Conservation (phyloP, 2,329 filamentous ascomycete genomes). For the Taxawa tesnikishii region DNA sequence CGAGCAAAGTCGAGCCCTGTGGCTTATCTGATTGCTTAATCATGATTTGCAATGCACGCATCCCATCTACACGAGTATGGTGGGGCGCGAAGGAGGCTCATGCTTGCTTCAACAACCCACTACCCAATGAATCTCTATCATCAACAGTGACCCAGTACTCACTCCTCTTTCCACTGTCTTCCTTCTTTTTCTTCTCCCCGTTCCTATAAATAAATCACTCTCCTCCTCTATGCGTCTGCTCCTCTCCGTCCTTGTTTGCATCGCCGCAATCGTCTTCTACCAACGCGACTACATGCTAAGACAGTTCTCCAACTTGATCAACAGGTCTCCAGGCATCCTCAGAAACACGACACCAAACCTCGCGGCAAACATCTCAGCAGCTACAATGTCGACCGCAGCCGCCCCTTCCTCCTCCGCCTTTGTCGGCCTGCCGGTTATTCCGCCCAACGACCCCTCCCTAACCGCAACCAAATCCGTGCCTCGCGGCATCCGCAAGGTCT, state of each 20-base stretch:
- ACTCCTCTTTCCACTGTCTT: too few species aligned
- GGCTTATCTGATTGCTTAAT: too few species aligned
- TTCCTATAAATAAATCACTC: slow-evolving; percentile 22
- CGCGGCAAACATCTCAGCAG: background rate
- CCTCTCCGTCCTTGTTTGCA: slow-evolving; percentile 28
- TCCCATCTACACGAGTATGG: too few species aligned
- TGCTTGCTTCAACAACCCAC: too few species aligned
- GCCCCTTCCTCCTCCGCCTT: slow-evolving; percentile 20
- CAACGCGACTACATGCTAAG: slow-evolving; percentile 16
- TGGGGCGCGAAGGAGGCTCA: too few species aligned
- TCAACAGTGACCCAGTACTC: too few species aligned
- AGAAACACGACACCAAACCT: too few species aligned
- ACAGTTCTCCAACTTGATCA: background rate
- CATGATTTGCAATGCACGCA: too few species aligned
- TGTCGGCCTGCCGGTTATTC: slow-evolving; percentile 36
- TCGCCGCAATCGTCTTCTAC: slow-evolving; percentile 26
- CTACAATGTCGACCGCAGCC: slow-evolving; percentile 16
- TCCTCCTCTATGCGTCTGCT: slow-evolving; percentile 23
- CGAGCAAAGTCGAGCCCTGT: too few species aligned
- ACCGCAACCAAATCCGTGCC: slow-evolving; percentile 51
- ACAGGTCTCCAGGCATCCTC: too few species aligned
- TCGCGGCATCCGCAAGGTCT: slow-evolving; percentile 69
- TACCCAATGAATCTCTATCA: too few species aligned
- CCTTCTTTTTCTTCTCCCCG: too few species aligned
- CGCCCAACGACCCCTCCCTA: slow-evolving; percentile 27